These are phyloP conservation scores for Lachnellula arida DNA, from an alignment of 2,329 filamentous ascomycete genomes.

Conservation along the genomic window DNA sequence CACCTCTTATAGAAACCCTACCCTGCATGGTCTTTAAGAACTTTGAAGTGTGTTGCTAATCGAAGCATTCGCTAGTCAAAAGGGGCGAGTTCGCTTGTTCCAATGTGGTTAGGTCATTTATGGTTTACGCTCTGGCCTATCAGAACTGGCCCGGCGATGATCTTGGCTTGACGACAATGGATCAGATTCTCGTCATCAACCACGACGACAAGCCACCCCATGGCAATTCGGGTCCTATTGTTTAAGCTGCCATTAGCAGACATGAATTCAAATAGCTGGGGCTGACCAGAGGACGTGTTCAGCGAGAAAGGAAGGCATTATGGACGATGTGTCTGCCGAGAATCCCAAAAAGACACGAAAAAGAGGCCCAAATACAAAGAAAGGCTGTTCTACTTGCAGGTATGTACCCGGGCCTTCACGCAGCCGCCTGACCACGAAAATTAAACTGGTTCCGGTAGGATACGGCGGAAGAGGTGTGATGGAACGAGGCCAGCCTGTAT, in stretches of 20 bases:
- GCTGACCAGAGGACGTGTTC: no score
- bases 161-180: background rate
- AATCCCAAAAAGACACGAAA: slow-evolving; percentile 24
- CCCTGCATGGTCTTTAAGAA: no score
- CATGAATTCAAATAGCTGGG: no score
- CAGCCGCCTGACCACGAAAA: no score
- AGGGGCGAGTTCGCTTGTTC: background rate
- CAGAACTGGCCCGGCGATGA: background rate
- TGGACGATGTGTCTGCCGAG: slow-evolving; percentile 24
- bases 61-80: background rate
- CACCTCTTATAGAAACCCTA: no score
- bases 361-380: slow-evolving; percentile 7
- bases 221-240: no score
- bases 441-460: slow-evolving; percentile 1
- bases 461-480: slow-evolving; percentile 18
- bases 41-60: background rate
- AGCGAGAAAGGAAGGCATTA: background rate
- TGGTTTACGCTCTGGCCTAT: background rate
- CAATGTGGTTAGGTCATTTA: background rate
- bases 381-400: slow-evolving; percentile 7
- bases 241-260: no score
- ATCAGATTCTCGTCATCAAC: background rate
- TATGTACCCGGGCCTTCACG: no score
- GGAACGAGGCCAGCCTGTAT: slow-evolving; percentile 13
- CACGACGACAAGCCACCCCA: background rate